A percentile compares a stretch with the other conserved stretches of the same genome.
These are phyloP conservation scores for Xylaria sp. DNA, from an alignment of 2,329 filamentous ascomycete species.

Conservation along the genomic window DNA sequence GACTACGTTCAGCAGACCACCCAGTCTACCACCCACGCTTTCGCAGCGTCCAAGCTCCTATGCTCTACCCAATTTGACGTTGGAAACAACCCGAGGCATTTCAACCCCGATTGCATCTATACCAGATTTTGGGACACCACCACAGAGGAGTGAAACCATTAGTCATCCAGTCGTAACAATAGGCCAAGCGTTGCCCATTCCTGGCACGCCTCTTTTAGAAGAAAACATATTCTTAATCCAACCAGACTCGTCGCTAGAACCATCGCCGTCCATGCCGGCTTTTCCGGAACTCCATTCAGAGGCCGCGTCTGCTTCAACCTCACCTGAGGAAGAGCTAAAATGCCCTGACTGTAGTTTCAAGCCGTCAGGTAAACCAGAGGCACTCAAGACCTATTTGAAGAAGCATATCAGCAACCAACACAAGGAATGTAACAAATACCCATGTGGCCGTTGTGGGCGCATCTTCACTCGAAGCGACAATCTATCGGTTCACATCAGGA, in stretches of 20 bases:
- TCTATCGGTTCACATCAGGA: not conserved
- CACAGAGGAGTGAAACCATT: not conserved
- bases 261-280: not conserved
- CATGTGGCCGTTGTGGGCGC: not conserved
- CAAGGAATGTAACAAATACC: not conserved
- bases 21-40: not conserved
- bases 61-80: not conserved
- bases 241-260: not conserved
- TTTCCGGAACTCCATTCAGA: not conserved
- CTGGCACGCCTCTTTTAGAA: not conserved
- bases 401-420: constrained; percentile 10
- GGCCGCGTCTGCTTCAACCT: not conserved
- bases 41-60: not conserved
- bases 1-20: not conserved
- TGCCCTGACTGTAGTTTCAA: not conserved
- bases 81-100: not conserved
- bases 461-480: constrained; percentile 22
- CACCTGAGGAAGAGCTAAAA: not conserved
- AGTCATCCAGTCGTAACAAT: not conserved
- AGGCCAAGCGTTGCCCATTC: not conserved
- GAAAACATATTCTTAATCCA: not conserved
- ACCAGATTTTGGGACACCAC: no score
- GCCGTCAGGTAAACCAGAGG: not conserved
- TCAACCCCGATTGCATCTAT: not conserved
- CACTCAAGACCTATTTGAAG: not conserved